Evolutionary conservation across 2,329 filamentous ascomycete species (phyloP).

Genomic region (Exophiala dermatitidis): DNA sequence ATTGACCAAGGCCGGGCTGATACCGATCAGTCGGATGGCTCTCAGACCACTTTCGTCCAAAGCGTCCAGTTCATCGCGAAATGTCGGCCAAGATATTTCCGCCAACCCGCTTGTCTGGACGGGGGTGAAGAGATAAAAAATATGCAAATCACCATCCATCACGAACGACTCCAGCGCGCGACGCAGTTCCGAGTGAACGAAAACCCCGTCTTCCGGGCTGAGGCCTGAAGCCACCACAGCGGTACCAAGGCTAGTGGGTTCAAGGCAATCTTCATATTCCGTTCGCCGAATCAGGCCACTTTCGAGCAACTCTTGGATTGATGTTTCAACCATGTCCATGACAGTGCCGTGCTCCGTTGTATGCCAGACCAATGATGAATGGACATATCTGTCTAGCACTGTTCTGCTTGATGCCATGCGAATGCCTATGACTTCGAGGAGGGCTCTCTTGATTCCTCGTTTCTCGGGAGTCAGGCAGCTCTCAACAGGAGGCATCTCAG

Average conservation of each 20-base stretch:
- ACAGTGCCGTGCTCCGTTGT: conserved; percentile 46
- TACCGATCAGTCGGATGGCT: conserved; percentile 60
- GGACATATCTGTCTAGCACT: conserved; percentile 61
- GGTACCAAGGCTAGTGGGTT: conserved; percentile 58
- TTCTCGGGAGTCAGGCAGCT: conserved; percentile 64
- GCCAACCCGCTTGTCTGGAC: conserved; percentile 49
- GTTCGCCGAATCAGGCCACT: conserved; percentile 51
- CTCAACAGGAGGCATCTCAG: conserved; percentile 61
- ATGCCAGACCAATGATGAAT: conserved; percentile 58
- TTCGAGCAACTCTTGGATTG: conserved; percentile 51
- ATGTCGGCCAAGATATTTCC: conserved; percentile 63
- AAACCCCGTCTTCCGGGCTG: conserved; percentile 66
- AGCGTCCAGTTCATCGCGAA: conserved; percentile 61
- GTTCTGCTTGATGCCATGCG: conserved; percentile 59
- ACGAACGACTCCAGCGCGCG: conserved; percentile 65
- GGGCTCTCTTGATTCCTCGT: conserved; percentile 61
- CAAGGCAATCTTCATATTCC: conserved; percentile 31
- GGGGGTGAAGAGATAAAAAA: conserved; percentile 70
- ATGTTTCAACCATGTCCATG: conserved; percentile 49
- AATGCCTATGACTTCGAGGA: conserved; percentile 64
- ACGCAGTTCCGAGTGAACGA: conserved; percentile 62
- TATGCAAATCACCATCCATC: conserved; percentile 73
- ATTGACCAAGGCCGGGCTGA: conserved; percentile 61
- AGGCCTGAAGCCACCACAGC: conserved; percentile 67
- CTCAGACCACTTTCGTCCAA: conserved; percentile 65